Evolutionary conservation across 179 eudicot species (phyloP), one percentile per base, ranked within the genome.

Genomic region (Beta corolliflora): DNA sequence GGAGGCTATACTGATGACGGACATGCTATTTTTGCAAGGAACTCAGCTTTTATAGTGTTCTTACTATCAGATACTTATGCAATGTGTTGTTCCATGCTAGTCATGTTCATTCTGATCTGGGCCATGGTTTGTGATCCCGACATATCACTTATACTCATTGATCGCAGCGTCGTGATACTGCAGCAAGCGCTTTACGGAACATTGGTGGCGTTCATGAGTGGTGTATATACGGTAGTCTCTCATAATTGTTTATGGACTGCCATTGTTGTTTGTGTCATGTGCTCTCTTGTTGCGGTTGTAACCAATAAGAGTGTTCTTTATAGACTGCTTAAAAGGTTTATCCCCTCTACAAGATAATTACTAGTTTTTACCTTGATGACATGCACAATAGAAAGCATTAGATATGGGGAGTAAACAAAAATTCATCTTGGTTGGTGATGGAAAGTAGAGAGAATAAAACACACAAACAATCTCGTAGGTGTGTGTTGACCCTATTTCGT

Each of bases 1-100:
- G 82, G 82, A 0, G 77, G 82, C 1, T 60, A 46, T 58, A 61
- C 72, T 54, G 44, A 31, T 53, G 44, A 72, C 2, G 82, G 82
- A 61, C 8, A 58, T 31, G 71, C 54, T 21, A 61, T 73, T 16
- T 31, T 80, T 18, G 67, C 77, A 16, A 36, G 11, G 31, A 80
- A 80, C 23, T 61, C 64, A 13, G 19, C 82, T 2, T 73, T 80
- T 29, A 16, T 72, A 71, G 77, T 80, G 61, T 80, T 80, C 82
- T 56, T 80, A 16, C 41, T 80, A 45, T 75, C 82, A 5, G 82
- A 80, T 71, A 78, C 81, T 15, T 78, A 78, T 46, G 75, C 81
- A 15, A 79, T 79, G 81, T 79, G 75, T 56, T 80, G 78, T 36
- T 74, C 82, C 52, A 80, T 80, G 82, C 9, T 71, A 6, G 82